A percentile compares a stretch with the other conserved stretches of the same genome.
phyloP scores from a whole-genome alignment of 192 early-diverging fungal genomes.

The Coemansia sp. region DNA sequence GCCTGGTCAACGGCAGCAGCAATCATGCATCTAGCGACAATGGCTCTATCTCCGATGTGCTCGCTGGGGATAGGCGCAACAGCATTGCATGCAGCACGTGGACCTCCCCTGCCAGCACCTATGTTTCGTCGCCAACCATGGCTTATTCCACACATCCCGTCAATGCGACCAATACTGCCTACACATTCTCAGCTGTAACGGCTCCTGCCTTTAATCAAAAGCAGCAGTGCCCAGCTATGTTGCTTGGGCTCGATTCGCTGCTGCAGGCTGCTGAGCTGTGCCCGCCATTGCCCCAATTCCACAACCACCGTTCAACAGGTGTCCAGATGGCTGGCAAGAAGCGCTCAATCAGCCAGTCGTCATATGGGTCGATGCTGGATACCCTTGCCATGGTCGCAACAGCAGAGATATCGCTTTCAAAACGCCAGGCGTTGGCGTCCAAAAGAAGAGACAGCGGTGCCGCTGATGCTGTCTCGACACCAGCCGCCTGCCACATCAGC shows the following conservation, averaged over 20 bases:
- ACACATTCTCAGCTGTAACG: background rate
- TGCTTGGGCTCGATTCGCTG: slow-evolving; percentile 41
- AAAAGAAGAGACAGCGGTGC: slow-evolving; percentile 2
- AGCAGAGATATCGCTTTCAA: slow-evolving; percentile 36
- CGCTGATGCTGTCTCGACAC: slow-evolving; percentile 3
- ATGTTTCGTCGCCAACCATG: background rate
- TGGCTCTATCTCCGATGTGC: background rate
- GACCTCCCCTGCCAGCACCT: background rate
- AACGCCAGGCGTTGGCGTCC: slow-evolving; percentile 15
- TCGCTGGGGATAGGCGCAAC: background rate
- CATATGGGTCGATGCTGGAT: slow-evolving; percentile 30
- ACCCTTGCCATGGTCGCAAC: slow-evolving; percentile 47
- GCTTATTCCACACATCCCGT: background rate
- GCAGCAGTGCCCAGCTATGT: background rate
- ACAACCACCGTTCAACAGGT: slow-evolving; percentile 6
- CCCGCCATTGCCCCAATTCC: slow-evolving; percentile 19
- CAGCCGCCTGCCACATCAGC: background rate
- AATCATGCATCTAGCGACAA: slow-evolving; percentile 1
- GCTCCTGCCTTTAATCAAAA: background rate
- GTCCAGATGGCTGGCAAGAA: slow-evolving; percentile 6
- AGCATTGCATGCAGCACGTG: background rate
- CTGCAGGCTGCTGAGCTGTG: slow-evolving; percentile 38
- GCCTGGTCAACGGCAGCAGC: background rate
- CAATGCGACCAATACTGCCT: background rate
- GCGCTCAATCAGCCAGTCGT: slow-evolving; percentile 21